Conservation (phyloP, 768 basidiomycete genomes). For the Termitomyces sp. region DNA sequence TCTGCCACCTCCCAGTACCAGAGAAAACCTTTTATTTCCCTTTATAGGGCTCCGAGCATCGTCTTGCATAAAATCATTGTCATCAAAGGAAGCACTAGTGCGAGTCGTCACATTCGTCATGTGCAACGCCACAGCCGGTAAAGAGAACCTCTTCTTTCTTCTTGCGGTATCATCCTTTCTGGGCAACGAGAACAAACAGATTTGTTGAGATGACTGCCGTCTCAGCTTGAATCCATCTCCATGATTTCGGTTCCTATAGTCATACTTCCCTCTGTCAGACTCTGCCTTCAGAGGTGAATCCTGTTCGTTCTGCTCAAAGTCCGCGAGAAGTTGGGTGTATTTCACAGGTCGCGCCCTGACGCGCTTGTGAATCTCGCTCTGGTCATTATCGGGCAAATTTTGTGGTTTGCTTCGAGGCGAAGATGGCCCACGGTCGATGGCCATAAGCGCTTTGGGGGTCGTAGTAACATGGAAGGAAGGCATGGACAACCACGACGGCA, state of each 20-base stretch:
- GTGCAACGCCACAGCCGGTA: constrained; percentile 74
- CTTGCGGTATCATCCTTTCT: constrained; percentile 56
- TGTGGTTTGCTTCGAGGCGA: constrained; percentile 11
- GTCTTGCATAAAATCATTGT: constrained; percentile 14
- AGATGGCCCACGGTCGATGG: constrained; percentile 25
- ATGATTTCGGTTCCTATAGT: background rate
- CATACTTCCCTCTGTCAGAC: constrained; percentile 2
- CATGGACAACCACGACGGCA: constrained; percentile 54
- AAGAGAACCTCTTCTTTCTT: constrained; percentile 60
- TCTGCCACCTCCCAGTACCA: constrained; percentile 41
- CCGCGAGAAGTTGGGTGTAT: constrained; percentile 61
- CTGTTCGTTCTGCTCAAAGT: constrained; percentile 39
- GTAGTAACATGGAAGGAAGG: constrained; percentile 38
- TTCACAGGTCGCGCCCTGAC: constrained; percentile 27
- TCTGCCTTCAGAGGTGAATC: constrained; percentile 11
- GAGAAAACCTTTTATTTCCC: constrained; percentile 40
- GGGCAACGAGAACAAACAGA: constrained; percentile 22
- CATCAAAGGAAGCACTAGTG: constrained; percentile 22
- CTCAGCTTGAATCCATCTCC: background rate
- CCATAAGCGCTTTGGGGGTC: constrained; percentile 43
- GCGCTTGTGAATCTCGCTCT: constrained; percentile 15
- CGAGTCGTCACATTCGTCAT: constrained; percentile 64
- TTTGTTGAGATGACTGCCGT: background rate
- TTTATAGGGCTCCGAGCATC: constrained; percentile 25
- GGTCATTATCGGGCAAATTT: constrained; percentile 7